Evolutionary conservation across 352 stramenopile species (phyloP).

Genomic region (Pythium insidiosum): DNA sequence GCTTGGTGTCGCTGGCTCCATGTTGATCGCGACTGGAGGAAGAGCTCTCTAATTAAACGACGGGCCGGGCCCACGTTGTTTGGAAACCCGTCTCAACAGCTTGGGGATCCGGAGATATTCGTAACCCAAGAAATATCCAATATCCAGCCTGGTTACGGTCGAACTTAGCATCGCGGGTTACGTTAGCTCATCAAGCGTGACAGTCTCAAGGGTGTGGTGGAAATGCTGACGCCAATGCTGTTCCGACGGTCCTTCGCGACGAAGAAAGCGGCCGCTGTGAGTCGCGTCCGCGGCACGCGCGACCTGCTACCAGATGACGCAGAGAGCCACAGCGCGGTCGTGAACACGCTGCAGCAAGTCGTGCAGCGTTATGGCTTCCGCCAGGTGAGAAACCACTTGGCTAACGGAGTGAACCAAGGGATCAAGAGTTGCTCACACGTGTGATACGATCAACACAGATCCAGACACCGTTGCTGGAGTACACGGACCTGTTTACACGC

Average conservation of each 20-base stretch:
- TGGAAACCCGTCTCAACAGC: too few relatives aligned
- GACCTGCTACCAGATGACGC: conserved; percentile 61
- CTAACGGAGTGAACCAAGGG: neutral
- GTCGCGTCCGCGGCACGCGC: conserved; percentile 63
- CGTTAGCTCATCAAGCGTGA: too few relatives aligned
- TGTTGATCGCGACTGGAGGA: neutral
- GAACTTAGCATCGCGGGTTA: too few relatives aligned
- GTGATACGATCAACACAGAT: conserved; percentile 26
- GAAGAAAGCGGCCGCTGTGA: conserved; percentile 28
- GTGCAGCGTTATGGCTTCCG: conserved; percentile 73
- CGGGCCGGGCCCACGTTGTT: too few relatives aligned
- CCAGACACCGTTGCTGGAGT: conserved; percentile 81
- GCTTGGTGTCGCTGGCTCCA: too few relatives aligned
- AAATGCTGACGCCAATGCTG: too few relatives aligned
- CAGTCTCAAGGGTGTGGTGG: too few relatives aligned
- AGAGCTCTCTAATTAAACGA: too few relatives aligned
- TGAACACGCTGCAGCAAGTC: conserved; percentile 40
- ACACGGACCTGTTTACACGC: conserved; percentile 76
- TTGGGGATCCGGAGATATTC: too few relatives aligned
- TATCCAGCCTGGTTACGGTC: too few relatives aligned
- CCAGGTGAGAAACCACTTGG: conserved; percentile 21
- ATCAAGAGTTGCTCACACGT: neutral
- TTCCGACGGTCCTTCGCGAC: conserved; percentile 16
- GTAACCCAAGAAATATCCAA: too few relatives aligned
- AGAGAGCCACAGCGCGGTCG: conserved; percentile 54